These are phyloP conservation scores for Podosphaera xanthii DNA, from an alignment of 2,329 filamentous ascomycete species.

Conservation along the genomic window DNA sequence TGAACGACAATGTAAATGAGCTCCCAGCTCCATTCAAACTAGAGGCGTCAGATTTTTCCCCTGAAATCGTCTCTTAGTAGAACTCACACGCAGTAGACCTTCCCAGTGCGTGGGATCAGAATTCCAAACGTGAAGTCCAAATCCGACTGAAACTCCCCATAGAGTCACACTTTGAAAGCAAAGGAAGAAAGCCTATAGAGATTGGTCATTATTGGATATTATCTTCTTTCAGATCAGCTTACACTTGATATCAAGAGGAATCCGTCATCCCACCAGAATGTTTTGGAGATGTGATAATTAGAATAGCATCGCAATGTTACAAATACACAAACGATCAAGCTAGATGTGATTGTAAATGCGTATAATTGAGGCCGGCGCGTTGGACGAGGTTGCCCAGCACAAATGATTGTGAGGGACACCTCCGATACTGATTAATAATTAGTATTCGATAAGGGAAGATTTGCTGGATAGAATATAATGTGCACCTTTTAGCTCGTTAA, in stretches of 20 bases:
- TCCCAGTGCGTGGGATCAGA: not conserved
- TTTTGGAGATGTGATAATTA: not conserved
- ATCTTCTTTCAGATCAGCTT: not conserved
- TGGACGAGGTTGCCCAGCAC: not conserved
- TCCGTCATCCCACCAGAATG: constrained; percentile 1
- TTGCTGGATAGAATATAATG: not conserved
- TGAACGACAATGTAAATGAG: constrained; percentile 1
- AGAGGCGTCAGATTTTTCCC: not conserved
- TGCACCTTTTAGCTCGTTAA: not conserved
- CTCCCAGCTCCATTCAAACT: not conserved
- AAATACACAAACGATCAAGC: not conserved
- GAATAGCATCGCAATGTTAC: not conserved
- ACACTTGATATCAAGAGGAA: not conserved
- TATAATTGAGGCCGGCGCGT: not conserved
- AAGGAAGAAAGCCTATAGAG: not conserved
- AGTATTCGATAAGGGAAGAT: not conserved
- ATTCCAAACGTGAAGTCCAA: constrained; percentile 1
- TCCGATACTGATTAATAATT: not conserved
- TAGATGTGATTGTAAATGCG: not conserved
- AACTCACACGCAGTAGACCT: not conserved
- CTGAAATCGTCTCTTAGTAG: no score
- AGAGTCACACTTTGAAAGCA: not conserved
- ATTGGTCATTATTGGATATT: not conserved
- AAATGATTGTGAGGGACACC: not conserved
- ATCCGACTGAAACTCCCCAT: not conserved